A percentile compares a stretch with the other conserved stretches of the same genome.
Conservation (phyloP, 2,329 filamentous ascomycete species). For the Arthrobotrys musiformis region DNA sequence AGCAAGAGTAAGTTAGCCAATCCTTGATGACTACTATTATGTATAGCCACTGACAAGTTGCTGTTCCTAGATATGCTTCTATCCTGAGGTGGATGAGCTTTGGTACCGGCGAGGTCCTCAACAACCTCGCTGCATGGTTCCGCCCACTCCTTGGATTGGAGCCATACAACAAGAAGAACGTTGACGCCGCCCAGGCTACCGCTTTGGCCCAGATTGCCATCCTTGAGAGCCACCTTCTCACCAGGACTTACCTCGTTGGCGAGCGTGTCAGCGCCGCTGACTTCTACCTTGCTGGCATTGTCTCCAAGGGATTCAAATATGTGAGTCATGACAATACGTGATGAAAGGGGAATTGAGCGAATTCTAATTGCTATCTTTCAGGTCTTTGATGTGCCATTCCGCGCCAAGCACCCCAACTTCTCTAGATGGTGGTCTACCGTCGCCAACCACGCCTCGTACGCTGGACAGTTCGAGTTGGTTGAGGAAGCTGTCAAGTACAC, state of each 20-base stretch:
- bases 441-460: constrained; percentile 89
- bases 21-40: no score
- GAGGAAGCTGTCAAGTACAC: constrained; percentile 80
- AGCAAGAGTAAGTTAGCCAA: constrained; percentile 84
- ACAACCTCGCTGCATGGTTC: constrained; percentile 81
- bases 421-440: constrained; percentile 96
- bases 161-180: constrained; percentile 97
- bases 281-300: constrained; percentile 81
- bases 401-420: constrained; percentile 81
- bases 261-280: constrained; percentile 98
- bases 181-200: constrained; percentile 80
- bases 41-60: constrained; percentile 58
- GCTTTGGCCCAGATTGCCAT: constrained; percentile 75
- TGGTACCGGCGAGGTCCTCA: constrained; percentile 87
- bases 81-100: constrained; percentile 99
- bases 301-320: constrained; percentile 88
- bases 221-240: constrained; percentile 85
- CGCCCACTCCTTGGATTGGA: constrained; percentile 82
- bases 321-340: constrained; percentile 61
- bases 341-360: background rate
- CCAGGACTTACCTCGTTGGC: constrained; percentile 96
- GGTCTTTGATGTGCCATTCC: constrained; percentile 90
- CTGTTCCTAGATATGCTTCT: constrained; percentile 77
- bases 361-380: constrained; percentile 24
- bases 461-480: constrained; percentile 78